These are phyloP conservation scores for Malassezia slooffiae DNA, from an alignment of 1,284 basidiomycete species.

Conservation along the genomic window DNA sequence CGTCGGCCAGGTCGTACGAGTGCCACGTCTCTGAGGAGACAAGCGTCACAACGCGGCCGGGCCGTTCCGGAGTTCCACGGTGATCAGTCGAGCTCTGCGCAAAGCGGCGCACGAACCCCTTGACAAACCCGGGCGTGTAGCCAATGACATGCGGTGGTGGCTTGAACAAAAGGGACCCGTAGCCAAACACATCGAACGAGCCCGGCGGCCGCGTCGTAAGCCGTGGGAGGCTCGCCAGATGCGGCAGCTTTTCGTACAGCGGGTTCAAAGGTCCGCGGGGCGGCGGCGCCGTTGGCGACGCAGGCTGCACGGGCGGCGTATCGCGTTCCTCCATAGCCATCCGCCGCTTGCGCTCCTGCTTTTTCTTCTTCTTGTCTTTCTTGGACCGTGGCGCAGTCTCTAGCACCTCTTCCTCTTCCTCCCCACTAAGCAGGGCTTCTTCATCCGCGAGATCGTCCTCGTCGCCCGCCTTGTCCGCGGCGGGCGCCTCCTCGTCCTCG, in stretches of 20 bases:
- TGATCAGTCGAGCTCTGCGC: conserved; percentile 79
- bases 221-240: conserved; percentile 5
- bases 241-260: conserved; percentile 8
- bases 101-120: conserved; percentile 72
- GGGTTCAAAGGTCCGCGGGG: background rate
- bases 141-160: conserved; percentile 42
- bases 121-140: conserved; percentile 60
- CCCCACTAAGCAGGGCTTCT: too few species aligned
- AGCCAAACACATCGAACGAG: conserved; percentile 41
- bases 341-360: conserved; percentile 22
- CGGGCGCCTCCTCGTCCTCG: conserved; percentile 14
- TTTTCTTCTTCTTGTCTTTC: conserved; percentile 35
- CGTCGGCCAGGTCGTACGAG: conserved; percentile 23
- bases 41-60: conserved; percentile 72
- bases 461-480: background rate
- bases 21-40: conserved; percentile 72
- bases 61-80: conserved; percentile 36
- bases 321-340: background rate
- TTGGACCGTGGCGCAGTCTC: conserved; percentile 1
- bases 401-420: too few species aligned
- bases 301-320: background rate
- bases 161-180: conserved; percentile 44
- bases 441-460: background rate
- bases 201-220: conserved; percentile 20
- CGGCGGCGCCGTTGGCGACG: background rate